These are phyloP conservation scores for Aspergillus sp. DNA, from an alignment of 2,329 filamentous ascomycete species.

Conservation along the genomic window DNA sequence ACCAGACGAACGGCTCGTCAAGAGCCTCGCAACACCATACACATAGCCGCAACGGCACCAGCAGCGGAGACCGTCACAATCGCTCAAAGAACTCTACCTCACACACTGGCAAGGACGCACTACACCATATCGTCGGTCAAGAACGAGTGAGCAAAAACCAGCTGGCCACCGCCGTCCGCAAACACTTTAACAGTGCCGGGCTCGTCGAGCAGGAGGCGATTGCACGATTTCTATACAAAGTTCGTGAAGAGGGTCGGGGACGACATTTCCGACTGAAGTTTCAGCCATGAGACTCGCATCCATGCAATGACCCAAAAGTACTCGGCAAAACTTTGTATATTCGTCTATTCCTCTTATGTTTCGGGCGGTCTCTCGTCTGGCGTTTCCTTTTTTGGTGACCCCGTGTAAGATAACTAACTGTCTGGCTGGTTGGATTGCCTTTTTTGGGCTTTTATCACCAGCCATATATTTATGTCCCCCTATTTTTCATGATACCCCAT, in stretches of 20 bases:
- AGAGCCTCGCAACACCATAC: conserved; percentile 13
- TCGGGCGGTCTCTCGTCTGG: not conserved
- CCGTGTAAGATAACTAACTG: not conserved
- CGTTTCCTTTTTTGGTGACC: not conserved
- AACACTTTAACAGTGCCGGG: conserved; percentile 53
- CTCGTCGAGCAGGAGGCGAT: conserved; percentile 53
- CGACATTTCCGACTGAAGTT: conserved; percentile 48
- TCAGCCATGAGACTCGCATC: conserved; percentile 37
- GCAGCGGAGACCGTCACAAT: conserved; percentile 10
- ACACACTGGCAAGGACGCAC: conserved; percentile 22
- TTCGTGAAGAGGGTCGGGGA: conserved; percentile 50
- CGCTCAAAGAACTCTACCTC: conserved; percentile 15
- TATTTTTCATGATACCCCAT: conserved; percentile 35
- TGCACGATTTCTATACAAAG: conserved; percentile 53
- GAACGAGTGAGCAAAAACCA: conserved; percentile 48
- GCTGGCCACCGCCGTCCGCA: conserved; percentile 49
- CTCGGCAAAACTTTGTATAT: not conserved
- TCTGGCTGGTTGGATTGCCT: not conserved
- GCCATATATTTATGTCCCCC: conserved; percentile 3
- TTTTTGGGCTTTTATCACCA: not conserved
- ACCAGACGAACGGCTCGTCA: conserved; percentile 19
- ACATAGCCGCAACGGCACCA: conserved; percentile 8
- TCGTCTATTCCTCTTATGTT: not conserved
- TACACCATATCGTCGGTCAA: conserved; percentile 39
- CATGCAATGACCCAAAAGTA: not conserved